phyloP scores from a whole-genome alignment of 345 rosid species.

The Syzygium oleosum region DNA sequence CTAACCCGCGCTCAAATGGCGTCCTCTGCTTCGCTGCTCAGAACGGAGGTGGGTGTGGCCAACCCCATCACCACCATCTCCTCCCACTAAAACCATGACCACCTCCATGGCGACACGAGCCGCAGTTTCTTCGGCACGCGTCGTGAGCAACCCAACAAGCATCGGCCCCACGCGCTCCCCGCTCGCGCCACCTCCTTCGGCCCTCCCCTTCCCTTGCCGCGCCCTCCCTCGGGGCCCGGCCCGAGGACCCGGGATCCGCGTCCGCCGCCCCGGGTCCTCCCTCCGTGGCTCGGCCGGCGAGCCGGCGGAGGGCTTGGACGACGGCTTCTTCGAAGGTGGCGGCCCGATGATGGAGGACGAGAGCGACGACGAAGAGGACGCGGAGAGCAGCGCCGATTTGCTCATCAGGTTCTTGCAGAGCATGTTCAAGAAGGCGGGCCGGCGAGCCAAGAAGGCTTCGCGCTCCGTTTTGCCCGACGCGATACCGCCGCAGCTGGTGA shows the following conservation, averaged over 20 bases:
- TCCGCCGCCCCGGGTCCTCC: conserved; percentile 9
- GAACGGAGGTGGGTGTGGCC: neutral
- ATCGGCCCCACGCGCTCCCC: neutral
- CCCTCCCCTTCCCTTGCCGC: neutral
- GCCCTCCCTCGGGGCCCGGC: conserved; percentile 9
- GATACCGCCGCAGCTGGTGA: conserved; percentile 61
- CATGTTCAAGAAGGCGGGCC: conserved; percentile 53
- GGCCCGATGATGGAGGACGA: conserved; percentile 23
- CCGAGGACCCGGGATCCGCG: conserved; percentile 10
- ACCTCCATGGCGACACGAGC: neutral
- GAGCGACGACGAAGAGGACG: conserved; percentile 41
- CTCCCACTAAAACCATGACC: neutral
- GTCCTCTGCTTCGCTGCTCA: neutral
- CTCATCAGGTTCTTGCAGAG: conserved; percentile 52
- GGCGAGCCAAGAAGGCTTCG: conserved; percentile 65
- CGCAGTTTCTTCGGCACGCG: neutral
- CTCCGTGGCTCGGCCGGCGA: conserved; percentile 27
- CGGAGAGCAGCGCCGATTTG: conserved; percentile 70
- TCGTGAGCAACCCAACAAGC: neutral
- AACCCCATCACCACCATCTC: neutral
- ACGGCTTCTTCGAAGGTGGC: conserved; percentile 29
- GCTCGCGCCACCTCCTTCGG: neutral
- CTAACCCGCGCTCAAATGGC: neutral
- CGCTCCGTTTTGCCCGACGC: conserved; percentile 55
- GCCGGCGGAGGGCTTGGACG: conserved; percentile 23